Evolutionary conservation across 495 filamentous ascomycete species (phyloP).

Genomic region (Aspergillus egyptiacus): DNA sequence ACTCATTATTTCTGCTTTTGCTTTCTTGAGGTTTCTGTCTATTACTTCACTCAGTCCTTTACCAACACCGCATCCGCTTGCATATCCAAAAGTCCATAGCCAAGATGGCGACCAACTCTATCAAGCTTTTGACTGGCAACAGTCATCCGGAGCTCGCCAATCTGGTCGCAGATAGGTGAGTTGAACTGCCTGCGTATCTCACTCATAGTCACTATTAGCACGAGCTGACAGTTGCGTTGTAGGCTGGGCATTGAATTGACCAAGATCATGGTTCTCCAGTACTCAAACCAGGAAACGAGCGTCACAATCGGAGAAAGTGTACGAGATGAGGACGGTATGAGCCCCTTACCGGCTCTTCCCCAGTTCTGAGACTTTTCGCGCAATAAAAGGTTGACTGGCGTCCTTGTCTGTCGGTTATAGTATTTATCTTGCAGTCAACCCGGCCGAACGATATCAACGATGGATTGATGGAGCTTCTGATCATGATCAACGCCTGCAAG

Average conservation of each 20-base stretch:
- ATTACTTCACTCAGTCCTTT: no score
- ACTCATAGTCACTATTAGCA: no score
- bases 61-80: not conserved
- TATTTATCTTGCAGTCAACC: slow-evolving; percentile 96
- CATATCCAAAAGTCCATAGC: slow-evolving; percentile 2
- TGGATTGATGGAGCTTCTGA: slow-evolving; percentile 95
- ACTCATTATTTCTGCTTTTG: not conserved
- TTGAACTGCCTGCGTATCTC: not conserved
- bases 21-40: slow-evolving; percentile 4
- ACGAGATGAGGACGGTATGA: slow-evolving; percentile 84
- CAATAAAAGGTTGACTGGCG: slow-evolving; percentile 5
- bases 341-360: slow-evolving; percentile 1
- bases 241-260: slow-evolving; percentile 91
- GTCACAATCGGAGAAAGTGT: slow-evolving; percentile 97
- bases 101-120: slow-evolving; percentile 76
- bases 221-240: no score
- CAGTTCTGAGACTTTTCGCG: slow-evolving; percentile 9
- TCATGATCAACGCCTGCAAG: slow-evolving; percentile 98
- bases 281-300: slow-evolving; percentile 96
- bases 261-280: slow-evolving; percentile 89
- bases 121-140: slow-evolving; percentile 93
- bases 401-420: slow-evolving; percentile 35
- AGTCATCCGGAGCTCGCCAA: slow-evolving; percentile 89
- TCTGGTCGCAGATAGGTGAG: slow-evolving; percentile 85
- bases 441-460: slow-evolving; percentile 97